Conservation (phyloP, 129 eudicot species). For the Centaurea solstitialis region DNA sequence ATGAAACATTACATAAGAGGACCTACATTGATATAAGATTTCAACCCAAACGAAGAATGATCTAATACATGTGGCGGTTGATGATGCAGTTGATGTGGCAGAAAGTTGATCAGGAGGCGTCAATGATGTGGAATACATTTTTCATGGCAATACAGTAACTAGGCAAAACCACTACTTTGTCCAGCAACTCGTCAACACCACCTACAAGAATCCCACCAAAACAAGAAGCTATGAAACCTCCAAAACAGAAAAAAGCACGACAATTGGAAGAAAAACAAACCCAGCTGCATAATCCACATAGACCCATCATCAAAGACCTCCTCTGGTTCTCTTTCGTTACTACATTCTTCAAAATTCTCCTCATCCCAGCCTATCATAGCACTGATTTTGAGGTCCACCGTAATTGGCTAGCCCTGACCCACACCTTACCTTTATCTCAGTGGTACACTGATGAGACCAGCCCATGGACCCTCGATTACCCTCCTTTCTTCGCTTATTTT, state of each 20-base stretch:
- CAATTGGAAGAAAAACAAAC: conserved; percentile 16
- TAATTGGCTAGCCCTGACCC: conserved; percentile 67
- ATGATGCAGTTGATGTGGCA: conserved; percentile 4
- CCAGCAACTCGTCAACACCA: not conserved
- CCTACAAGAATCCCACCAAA: not conserved
- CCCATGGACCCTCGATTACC: conserved; percentile 81
- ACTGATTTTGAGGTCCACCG: conserved; percentile 88
- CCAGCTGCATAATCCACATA: conserved; percentile 10
- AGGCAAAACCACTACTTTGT: not conserved
- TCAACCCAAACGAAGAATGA: conserved; percentile 1
- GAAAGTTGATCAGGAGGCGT: not conserved
- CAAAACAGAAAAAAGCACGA: conserved; percentile 17
- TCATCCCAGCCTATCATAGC: conserved; percentile 86
- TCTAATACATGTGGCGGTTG: not conserved
- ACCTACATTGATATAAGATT: not conserved
- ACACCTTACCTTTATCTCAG: conserved; percentile 54
- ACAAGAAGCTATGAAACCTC: conserved; percentile 23
- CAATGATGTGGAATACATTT: not conserved
- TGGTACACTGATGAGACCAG: conserved; percentile 70
- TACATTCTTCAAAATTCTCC: conserved; percentile 61
- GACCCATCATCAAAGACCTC: conserved; percentile 35
- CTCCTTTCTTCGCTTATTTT: conserved; percentile 70
- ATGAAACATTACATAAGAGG: not conserved
- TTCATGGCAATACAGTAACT: not conserved
- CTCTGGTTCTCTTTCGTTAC: conserved; percentile 56